phyloP scores from a whole-genome alignment of 331 rosid genomes.

The Pyracantha coccinea region DNA sequence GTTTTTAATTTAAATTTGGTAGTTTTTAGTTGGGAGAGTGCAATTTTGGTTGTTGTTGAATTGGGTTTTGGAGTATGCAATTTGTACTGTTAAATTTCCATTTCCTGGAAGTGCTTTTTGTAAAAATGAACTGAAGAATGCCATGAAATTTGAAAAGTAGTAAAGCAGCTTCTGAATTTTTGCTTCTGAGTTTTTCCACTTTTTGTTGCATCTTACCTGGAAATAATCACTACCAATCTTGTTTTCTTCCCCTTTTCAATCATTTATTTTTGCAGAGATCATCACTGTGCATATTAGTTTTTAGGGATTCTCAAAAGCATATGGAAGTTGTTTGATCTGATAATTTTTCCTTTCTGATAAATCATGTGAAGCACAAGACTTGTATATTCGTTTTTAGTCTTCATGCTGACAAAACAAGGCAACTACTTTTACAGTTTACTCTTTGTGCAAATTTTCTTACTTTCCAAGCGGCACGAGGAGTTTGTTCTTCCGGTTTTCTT shows the following conservation, averaged over 20 bases:
- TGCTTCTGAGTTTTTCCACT: background rate
- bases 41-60: background rate
- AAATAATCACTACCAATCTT: background rate
- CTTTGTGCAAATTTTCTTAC: background rate
- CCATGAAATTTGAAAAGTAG: background rate
- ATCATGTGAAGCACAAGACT: background rate
- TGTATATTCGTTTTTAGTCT: background rate
- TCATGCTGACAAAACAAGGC: background rate
- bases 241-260: background rate
- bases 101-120: background rate
- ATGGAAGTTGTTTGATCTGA: background rate
- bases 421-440: background rate
- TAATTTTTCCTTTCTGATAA: background rate
- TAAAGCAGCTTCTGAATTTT: background rate
- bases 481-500: constrained; percentile 1
- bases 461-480: background rate
- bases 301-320: background rate
- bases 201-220: background rate
- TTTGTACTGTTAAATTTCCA: background rate
- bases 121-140: background rate
- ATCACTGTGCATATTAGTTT: background rate
- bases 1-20: background rate
- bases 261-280: background rate
- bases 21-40: background rate
- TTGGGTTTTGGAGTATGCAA: background rate